A percentile compares a stretch with the other conserved stretches of the same genome.
Conservation (phyloP, 306 rosid species). For the Cucurbita pepo region DNA sequence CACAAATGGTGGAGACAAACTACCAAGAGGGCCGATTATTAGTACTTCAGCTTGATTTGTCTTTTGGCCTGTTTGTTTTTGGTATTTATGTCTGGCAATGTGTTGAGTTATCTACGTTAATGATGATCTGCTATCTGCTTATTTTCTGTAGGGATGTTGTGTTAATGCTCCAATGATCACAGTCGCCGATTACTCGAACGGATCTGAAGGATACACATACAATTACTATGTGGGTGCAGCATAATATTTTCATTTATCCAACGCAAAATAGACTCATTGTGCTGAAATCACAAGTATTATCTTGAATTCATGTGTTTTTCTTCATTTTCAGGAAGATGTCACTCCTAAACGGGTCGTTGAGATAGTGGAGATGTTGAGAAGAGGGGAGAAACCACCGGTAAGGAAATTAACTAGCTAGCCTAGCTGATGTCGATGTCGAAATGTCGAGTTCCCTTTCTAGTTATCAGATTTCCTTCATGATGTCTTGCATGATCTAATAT, state of each 20-base stretch:
- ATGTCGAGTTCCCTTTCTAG: neutral
- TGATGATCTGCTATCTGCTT: neutral
- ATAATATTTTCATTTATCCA: neutral
- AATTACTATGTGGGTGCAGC: constrained; percentile 61
- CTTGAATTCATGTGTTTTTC: constrained; percentile 1
- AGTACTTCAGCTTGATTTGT: neutral
- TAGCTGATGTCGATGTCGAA: no score
- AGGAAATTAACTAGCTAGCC: constrained; percentile 15
- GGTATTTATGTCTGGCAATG: neutral
- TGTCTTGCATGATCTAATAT: neutral
- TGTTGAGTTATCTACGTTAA: neutral
- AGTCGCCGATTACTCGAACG: constrained; percentile 92
- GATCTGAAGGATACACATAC: constrained; percentile 83
- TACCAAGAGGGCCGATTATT: neutral
- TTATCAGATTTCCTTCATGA: neutral
- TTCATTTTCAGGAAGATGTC: constrained; percentile 73
- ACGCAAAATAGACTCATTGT: neutral
- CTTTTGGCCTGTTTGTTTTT: neutral
- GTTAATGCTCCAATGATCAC: constrained; percentile 99
- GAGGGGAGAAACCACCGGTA: constrained; percentile 87
- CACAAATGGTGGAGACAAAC: neutral
- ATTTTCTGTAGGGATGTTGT: constrained; percentile 69
- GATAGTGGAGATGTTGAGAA: constrained; percentile 64
- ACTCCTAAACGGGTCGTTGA: constrained; percentile 72
- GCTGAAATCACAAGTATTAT: neutral